phyloP scores from a whole-genome alignment of 139 green algal genomes.

The Chlorella sp. region DNA sequence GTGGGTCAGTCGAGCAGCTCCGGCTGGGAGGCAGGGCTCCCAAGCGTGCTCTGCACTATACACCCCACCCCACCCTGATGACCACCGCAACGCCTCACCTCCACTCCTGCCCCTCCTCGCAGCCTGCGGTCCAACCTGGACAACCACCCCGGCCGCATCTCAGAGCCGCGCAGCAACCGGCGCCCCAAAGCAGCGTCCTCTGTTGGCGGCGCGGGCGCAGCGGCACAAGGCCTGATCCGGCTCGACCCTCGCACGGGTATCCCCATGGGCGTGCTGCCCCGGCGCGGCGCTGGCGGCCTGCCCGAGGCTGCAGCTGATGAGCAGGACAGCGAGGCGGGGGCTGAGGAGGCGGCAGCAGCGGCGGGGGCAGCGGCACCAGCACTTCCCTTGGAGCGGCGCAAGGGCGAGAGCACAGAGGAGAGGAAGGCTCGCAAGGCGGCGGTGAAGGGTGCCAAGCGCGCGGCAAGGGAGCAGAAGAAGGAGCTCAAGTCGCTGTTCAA shows the following conservation, averaged over 20 bases:
- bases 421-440: slow-evolving; percentile 80
- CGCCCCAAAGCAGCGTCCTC: slow-evolving; percentile 3
- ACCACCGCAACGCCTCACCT: background rate
- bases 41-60: no score
- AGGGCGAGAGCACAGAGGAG: slow-evolving; percentile 86
- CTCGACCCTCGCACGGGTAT: slow-evolving; percentile 32
- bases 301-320: background rate
- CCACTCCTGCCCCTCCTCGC: background rate
- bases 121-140: slow-evolving; percentile 84
- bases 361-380: background rate
- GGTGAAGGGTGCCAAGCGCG: slow-evolving; percentile 79
- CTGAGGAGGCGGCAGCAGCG: background rate
- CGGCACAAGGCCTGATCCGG: slow-evolving; percentile 11
- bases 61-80: background rate
- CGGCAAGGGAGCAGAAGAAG: slow-evolving; percentile 84
- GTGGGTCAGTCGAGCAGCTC: background rate
- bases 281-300: background rate
- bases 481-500: slow-evolving; percentile 84
- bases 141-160: slow-evolving; percentile 82
- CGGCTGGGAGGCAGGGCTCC: no score
- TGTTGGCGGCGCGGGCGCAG: background rate
- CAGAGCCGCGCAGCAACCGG: slow-evolving; percentile 33
- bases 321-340: background rate
- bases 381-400: slow-evolving; percentile 44
- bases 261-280: slow-evolving; percentile 23